phyloP scores from a whole-genome alignment of 2,329 filamentous ascomycete species.

The Fusarium sp. region DNA sequence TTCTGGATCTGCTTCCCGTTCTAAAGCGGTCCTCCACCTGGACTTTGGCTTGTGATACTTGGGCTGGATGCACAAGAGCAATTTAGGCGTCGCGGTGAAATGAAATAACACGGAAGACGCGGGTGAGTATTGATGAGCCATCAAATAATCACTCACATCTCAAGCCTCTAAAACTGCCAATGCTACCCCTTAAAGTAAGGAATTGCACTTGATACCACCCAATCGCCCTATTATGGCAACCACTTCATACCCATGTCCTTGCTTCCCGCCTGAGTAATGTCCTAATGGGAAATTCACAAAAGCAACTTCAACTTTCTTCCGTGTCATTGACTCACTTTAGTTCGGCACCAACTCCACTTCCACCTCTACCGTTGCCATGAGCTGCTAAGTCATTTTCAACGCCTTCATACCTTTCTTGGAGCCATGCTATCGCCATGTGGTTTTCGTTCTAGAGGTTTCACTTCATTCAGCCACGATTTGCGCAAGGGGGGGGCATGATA shows the following conservation, averaged over 20 bases:
- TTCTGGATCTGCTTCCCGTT: slow-evolving; percentile 13
- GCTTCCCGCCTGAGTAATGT: slow-evolving; percentile 23
- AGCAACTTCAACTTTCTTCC: slow-evolving; percentile 11
- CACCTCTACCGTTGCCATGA: not conserved
- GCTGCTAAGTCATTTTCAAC: not conserved
- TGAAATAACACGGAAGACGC: not conserved
- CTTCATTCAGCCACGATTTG: not conserved
- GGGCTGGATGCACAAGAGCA: slow-evolving; percentile 2
- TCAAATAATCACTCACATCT: not conserved
- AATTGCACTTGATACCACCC: slow-evolving; percentile 17
- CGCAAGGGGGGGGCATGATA: not conserved
- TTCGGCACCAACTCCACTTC: not conserved
- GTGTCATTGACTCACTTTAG: slow-evolving; percentile 3
- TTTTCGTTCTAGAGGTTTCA: not conserved
- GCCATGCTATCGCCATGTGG: slow-evolving; percentile 14
- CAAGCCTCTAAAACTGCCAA: not conserved
- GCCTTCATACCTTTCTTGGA: not conserved
- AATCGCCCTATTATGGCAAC: slow-evolving; percentile 20
- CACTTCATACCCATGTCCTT: slow-evolving; percentile 38
- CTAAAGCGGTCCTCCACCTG: not conserved
- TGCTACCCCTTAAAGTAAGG: slow-evolving; percentile 17
- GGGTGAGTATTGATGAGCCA: not conserved
- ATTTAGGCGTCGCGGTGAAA: not conserved
- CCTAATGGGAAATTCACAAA: slow-evolving; percentile 13
- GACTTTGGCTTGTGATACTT: slow-evolving; percentile 2